phyloP scores from a whole-genome alignment of 2,329 filamentous ascomycete species.

The Cryphonectria naterciae region DNA sequence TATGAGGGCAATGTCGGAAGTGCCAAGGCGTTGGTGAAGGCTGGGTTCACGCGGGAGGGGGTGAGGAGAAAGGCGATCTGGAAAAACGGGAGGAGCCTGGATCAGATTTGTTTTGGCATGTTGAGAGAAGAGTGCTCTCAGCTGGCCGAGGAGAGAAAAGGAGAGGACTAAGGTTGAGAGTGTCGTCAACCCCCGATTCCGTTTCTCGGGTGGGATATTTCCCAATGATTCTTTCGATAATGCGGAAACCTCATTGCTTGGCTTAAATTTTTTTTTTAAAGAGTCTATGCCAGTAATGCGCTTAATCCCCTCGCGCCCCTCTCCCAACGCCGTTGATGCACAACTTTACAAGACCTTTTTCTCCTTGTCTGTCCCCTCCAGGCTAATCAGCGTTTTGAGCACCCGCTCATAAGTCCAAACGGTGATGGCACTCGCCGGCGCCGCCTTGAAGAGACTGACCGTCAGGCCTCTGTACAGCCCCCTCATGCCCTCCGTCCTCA shows the following conservation, averaged over 20 bases:
- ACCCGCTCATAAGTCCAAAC: slow-evolving; percentile 92
- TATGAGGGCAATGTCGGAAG: slow-evolving; percentile 48
- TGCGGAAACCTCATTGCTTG: too few species aligned
- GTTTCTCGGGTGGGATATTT: neutral
- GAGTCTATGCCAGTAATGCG: slow-evolving; percentile 1
- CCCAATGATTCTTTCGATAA: too few species aligned
- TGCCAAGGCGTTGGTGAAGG: slow-evolving; percentile 45
- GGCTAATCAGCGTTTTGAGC: slow-evolving; percentile 60
- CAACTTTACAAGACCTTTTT: slow-evolving; percentile 14
- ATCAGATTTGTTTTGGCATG: slow-evolving; percentile 45
- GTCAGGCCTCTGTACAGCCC: slow-evolving; percentile 87
- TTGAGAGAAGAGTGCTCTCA: slow-evolving; percentile 40
- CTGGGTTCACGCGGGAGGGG: slow-evolving; percentile 51
- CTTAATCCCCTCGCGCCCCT: neutral
- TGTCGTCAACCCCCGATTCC: neutral
- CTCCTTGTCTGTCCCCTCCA: slow-evolving; percentile 36
- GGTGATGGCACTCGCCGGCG: slow-evolving; percentile 88
- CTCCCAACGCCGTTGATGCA: slow-evolving; percentile 8
- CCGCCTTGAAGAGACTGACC: slow-evolving; percentile 89
- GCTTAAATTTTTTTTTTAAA: neutral
- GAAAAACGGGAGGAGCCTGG: slow-evolving; percentile 47
- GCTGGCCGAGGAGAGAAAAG: slow-evolving; percentile 27
- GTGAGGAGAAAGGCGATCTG: slow-evolving; percentile 44
- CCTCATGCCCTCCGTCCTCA: slow-evolving; percentile 72
- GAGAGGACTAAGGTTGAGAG: neutral